phyloP scores from a whole-genome alignment of 1,284 basidiomycete species.

The Phylloporus sp. region DNA sequence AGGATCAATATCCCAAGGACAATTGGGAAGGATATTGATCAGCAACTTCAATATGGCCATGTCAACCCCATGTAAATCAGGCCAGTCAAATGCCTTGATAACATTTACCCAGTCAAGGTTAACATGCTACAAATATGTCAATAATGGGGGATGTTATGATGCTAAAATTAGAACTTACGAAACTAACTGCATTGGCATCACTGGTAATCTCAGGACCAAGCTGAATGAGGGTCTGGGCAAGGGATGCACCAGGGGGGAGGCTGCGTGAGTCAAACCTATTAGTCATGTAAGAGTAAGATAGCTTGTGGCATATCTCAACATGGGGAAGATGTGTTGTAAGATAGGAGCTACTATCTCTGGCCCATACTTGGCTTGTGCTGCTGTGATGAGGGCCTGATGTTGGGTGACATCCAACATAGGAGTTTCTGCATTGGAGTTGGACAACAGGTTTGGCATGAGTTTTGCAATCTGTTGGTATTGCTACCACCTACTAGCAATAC shows the following conservation, averaged over 20 bases:
- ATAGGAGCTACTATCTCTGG: constrained; percentile 55
- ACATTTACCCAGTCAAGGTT: constrained; percentile 80
- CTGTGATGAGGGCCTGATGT: constrained; percentile 71
- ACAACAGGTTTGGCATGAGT: constrained; percentile 80
- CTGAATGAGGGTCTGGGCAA: constrained; percentile 74
- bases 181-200: constrained; percentile 71
- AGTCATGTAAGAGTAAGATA: constrained; percentile 14
- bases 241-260: constrained; percentile 63
- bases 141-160: constrained; percentile 11
- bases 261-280: constrained; percentile 42
- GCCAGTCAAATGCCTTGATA: constrained; percentile 78
- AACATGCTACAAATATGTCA: constrained; percentile 49
- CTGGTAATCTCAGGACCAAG: constrained; percentile 77
- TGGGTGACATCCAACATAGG: constrained; percentile 72
- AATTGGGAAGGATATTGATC: constrained; percentile 77
- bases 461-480: constrained; percentile 77
- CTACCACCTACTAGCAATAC: too few relatives aligned
- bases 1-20: constrained; percentile 68
- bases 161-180: constrained; percentile 52
- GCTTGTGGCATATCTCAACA: constrained; percentile 55
- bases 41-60: constrained; percentile 82
- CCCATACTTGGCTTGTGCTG: constrained; percentile 78
- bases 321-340: constrained; percentile 53
- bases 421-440: constrained; percentile 63
- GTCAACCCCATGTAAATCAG: constrained; percentile 79